Evolutionary conservation across 257 asterid species (phyloP), one percentile per base, ranked within the genome.

Genomic region (Gardenia jasminoides): DNA sequence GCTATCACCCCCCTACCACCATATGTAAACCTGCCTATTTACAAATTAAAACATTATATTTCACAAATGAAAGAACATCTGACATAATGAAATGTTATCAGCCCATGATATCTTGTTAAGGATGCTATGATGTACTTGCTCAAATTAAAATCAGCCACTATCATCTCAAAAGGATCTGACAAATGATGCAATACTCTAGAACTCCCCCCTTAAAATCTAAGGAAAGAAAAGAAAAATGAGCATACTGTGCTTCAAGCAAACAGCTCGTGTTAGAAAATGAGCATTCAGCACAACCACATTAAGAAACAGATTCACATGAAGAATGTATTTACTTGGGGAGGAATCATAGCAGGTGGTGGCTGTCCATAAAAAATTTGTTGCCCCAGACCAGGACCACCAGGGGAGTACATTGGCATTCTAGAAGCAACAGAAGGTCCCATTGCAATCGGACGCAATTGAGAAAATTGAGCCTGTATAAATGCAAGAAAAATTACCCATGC

Each of bases 321-420:
- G 48, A 10, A 24, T 48, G 67, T 10, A 52, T 78, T 88, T 90
- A 94, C 98, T 78, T 92, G 98, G 58, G 92, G 92, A 75, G 94
- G 91, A 65, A 94, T 87, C 39, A 94, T 88, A 70, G 96, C 81
- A 43, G 97, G 98, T 50, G 91, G 98, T 61, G 94, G 94, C 74
- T 91, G 98, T 76, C 96, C 98, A 79, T 90, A 94, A 84, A 92
- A 92, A 80, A 94, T 89, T 52, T 89, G 98, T 77, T 94, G 98
- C 83, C 98, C 98, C 20, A 92, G 66, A 83, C 97, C 97, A 67
- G 96, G 97, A 85, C 92, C 97, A 26, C 97, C 97, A 61, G 92
- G 93, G 28, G 94, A 73, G 83, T 86, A 91, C 87, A 94, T 83
- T 5, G 94, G 92, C 89, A 92, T 85, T 28, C 97, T 96, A 83